Evolutionary conservation across 1,284 basidiomycete genomes (phyloP), one percentile per base, ranked within the genome.

Genomic region (Somion occarium): DNA sequence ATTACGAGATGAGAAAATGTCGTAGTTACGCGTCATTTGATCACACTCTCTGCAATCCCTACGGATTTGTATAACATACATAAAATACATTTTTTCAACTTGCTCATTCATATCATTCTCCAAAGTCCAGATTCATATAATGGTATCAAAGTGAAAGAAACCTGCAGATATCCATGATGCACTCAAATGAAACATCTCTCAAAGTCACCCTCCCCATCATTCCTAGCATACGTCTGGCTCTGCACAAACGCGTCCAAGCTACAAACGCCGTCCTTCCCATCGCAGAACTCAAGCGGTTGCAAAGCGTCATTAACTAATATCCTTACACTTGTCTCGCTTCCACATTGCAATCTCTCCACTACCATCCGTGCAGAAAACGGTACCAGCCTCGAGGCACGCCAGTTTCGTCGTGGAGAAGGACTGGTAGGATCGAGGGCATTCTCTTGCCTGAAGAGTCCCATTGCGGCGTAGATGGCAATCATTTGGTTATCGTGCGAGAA

Each of bases 401-500:
- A 91, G n/a, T 67, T 75, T 50, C 83, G 64, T 5, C 49, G 49
- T 1, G 67, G 55, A 51, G 79, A 68, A 0, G 71, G 71, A 3
- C 53, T 49, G 3, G 59, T 63, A 1, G 81, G 74, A 60, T 79
- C 69, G 22, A 81, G 73, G 22, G 64, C 58, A 34, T 26, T 37
- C 5, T 55, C 19, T 42, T 73, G 73, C 22, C 59, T 66, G 65
- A 89, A 85, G 15, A 93, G 71, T 13, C 89, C 88, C 47, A 93
- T 65, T 0, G 89, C 86, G n/a, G 82, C 66, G 51, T 82, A 83
- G 53, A 92, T 85, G 38, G 88, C 81, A 37, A 88, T 72, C 79
- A 93, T 88, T 60, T 87, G 73, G 64, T 90, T 85, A 63, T 93
- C 90, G 64, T 92, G 88, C 20, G 87, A 83, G 65, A 92, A 91